A percentile compares a stretch with the other conserved stretches of the same genome.
These are phyloP conservation scores for Thielaviopsis punctulata DNA, from an alignment of 2,329 filamentous ascomycete species.

Conservation along the genomic window DNA sequence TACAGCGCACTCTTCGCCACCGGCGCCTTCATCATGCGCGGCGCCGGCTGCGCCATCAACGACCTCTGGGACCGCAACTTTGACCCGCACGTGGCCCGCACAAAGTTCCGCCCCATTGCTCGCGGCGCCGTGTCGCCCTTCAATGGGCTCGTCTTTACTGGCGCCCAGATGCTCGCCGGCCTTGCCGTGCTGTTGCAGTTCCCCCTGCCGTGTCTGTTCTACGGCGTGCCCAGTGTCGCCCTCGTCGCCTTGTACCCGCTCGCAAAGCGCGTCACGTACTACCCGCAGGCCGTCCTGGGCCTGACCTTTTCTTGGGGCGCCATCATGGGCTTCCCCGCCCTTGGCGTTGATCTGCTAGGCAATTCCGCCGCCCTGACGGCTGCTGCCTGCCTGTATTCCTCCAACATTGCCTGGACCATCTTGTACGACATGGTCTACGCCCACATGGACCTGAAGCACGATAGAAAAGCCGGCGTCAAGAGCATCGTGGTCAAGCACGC, in stretches of 20 bases:
- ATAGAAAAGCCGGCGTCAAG: constrained; percentile 74
- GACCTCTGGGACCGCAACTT: constrained; percentile 82
- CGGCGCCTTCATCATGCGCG: constrained; percentile 70
- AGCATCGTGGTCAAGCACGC: constrained; percentile 71
- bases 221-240: constrained; percentile 56
- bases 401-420: constrained; percentile 73
- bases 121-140: constrained; percentile 58
- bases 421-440: constrained; percentile 89
- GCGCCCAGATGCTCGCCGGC: constrained; percentile 55
- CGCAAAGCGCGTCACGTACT: constrained; percentile 73
- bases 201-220: constrained; percentile 55
- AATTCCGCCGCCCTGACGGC: constrained; percentile 45
- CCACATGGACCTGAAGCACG: constrained; percentile 79
- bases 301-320: constrained; percentile 81
- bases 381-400: constrained; percentile 54
- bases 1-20: constrained; percentile 55
- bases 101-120: constrained; percentile 63
- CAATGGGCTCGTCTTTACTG: constrained; percentile 57
- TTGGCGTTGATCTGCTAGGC: constrained; percentile 58
- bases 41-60: constrained; percentile 77
- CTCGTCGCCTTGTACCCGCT: constrained; percentile 64
- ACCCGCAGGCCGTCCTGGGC: constrained; percentile 69
- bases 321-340: constrained; percentile 70
- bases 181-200: constrained; percentile 62
- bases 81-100: constrained; percentile 63